A percentile compares a stretch with the other conserved stretches of the same genome.
Conservation (phyloP, 805 yeast species). For the Starmerella ratchasimensis region DNA sequence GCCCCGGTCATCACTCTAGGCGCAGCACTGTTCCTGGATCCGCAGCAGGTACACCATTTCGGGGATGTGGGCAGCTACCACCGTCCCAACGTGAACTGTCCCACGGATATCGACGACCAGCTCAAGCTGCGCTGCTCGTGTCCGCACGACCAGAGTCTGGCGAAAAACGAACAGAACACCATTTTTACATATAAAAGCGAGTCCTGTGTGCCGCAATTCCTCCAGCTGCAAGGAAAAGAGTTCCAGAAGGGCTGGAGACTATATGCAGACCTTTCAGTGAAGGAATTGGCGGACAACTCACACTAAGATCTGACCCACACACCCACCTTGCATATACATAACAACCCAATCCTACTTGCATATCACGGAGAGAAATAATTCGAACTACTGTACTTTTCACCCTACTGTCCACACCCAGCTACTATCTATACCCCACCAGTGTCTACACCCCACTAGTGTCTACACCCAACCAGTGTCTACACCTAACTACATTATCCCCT, state of each 20-base stretch:
- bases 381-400: too few species aligned
- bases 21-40: slow-evolving; percentile 55
- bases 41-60: slow-evolving; percentile 71
- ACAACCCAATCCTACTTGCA: too few species aligned
- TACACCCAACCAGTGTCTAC: too few species aligned
- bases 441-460: too few species aligned
- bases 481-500: too few species aligned
- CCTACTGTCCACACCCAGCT: too few species aligned
- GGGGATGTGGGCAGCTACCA: slow-evolving; percentile 86
- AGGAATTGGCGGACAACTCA: too few species aligned
- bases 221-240: slow-evolving; percentile 2
- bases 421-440: too few species aligned
- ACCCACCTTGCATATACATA: too few species aligned
- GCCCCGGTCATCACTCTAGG: slow-evolving; percentile 91
- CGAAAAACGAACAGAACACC: slow-evolving; percentile 1
- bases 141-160: slow-evolving; percentile 5
- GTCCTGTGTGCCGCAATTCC: slow-evolving; percentile 11
- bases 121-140: slow-evolving; percentile 8
- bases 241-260: slow-evolving; percentile 8
- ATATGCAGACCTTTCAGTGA: slow-evolving; percentile 10
- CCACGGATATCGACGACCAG: slow-evolving; percentile 26
- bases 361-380: too few species aligned
- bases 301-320: too few species aligned
- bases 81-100: slow-evolving; percentile 50
- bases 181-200: slow-evolving; percentile 10